Conservation (phyloP, 257 asterid species). For the Jasminum sambac region DNA sequence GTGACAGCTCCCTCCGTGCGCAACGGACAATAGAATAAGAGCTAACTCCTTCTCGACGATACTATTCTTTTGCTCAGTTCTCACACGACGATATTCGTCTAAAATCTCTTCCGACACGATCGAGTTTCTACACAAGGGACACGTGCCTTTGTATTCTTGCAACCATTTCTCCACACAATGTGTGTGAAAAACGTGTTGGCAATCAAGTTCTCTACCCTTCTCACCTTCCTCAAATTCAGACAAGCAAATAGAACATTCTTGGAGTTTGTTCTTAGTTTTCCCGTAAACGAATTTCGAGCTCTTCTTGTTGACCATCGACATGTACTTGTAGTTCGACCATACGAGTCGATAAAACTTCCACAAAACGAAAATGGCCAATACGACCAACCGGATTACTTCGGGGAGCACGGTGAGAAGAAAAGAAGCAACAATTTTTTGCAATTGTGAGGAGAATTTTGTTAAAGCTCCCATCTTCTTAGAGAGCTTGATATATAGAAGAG, state of each 20-base stretch:
- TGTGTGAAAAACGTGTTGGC: conserved; percentile 47
- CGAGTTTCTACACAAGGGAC: conserved; percentile 58
- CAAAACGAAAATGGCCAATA: conserved; percentile 26
- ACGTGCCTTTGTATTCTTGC: conserved; percentile 31
- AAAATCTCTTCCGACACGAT: conserved; percentile 44
- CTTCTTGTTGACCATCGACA: conserved; percentile 34
- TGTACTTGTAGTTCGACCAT: conserved; percentile 30
- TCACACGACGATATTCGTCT: conserved; percentile 32
- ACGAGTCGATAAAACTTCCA: conserved; percentile 21
- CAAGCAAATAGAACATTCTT: conserved; percentile 56
- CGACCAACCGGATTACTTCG: conserved; percentile 32
- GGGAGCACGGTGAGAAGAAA: conserved; percentile 41
- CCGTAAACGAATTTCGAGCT: conserved; percentile 37
- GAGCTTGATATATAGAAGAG: not conserved
- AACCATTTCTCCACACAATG: conserved; percentile 58
- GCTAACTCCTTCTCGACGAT: conserved; percentile 41
- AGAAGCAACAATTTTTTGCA: conserved; percentile 20
- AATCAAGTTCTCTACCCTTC: conserved; percentile 39
- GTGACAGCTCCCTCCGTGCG: conserved; percentile 28
- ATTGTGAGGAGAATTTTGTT: conserved; percentile 34
- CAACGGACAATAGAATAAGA: conserved; percentile 33
- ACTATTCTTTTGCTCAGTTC: conserved; percentile 21
- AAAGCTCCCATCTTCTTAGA: conserved; percentile 34
- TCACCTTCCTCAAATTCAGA: conserved; percentile 45
- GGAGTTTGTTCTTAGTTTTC: not conserved